A percentile compares a stretch with the other conserved stretches of the same genome.
These are phyloP conservation scores for Cryptococcus sp. DNA, from an alignment of 1,284 basidiomycete genomes.

Conservation along the genomic window DNA sequence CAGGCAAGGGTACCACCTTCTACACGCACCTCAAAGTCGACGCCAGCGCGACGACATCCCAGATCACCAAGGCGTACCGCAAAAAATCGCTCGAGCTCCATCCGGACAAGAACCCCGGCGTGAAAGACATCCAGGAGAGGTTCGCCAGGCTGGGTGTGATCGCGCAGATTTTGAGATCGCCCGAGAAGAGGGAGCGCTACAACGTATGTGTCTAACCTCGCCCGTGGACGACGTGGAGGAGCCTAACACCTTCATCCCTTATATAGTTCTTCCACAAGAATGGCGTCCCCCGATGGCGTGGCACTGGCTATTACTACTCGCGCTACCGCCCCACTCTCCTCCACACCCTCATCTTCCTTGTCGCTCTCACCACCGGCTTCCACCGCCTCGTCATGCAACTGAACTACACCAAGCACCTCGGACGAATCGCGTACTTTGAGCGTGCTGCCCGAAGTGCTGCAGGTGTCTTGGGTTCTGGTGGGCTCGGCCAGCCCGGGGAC, in stretches of 20 bases:
- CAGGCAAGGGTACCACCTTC: conserved; percentile 80
- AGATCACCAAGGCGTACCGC: conserved; percentile 82
- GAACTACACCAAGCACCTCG: conserved; percentile 69
- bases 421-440: conserved; percentile 65
- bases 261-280: conserved; percentile 50
- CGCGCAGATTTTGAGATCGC: conserved; percentile 69
- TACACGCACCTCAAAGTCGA: conserved; percentile 79
- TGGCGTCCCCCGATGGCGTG: conserved; percentile 50
- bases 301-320: conserved; percentile 76
- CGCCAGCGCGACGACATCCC: conserved; percentile 62
- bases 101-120: conserved; percentile 86
- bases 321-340: conserved; percentile 85
- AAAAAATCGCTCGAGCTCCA: conserved; percentile 83
- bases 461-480: conserved; percentile 57
- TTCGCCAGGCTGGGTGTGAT: conserved; percentile 87
- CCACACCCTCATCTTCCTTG: conserved; percentile 70
- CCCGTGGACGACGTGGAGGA: background rate
- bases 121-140: conserved; percentile 74
- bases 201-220: conserved; percentile 42
- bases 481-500: conserved; percentile 7
- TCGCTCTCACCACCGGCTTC: conserved; percentile 65
- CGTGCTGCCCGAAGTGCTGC: conserved; percentile 64
- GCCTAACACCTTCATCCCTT: background rate
- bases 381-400: conserved; percentile 75
- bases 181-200: conserved; percentile 71